These are phyloP conservation scores for Centrapalus pauciflorus DNA, from an alignment of 129 eudicot genomes.

Conservation along the genomic window DNA sequence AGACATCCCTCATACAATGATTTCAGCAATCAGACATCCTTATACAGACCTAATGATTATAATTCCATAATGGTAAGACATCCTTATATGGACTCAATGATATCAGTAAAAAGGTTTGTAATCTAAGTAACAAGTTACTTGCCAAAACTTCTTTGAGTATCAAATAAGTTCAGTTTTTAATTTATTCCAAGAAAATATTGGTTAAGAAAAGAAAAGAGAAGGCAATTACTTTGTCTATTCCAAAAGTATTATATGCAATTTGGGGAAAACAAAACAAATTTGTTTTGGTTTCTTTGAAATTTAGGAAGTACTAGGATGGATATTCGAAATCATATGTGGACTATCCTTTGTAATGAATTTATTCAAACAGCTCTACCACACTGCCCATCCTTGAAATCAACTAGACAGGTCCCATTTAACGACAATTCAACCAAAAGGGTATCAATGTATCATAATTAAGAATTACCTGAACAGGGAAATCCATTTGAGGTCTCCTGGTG, in stretches of 20 bases:
- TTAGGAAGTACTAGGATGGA: neutral
- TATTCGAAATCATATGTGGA: neutral
- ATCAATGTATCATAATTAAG: neutral
- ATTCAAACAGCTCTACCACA: neutral
- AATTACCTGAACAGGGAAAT: slow-evolving; percentile 91
- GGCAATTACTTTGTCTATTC: neutral
- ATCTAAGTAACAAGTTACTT: neutral
- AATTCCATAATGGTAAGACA: neutral
- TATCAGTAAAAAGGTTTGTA: neutral
- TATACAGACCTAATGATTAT: no score
- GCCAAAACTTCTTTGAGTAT: neutral
- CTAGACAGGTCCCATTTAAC: neutral
- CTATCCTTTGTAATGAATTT: neutral
- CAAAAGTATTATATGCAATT: neutral
- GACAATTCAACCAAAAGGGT: neutral
- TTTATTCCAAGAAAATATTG: neutral
- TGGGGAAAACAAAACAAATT: neutral
- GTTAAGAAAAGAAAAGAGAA: neutral
- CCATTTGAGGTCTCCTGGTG: slow-evolving; percentile 92
- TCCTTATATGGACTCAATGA: neutral
- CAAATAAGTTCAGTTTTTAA: neutral
- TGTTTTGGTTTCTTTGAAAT: neutral
- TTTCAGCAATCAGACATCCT: no score
- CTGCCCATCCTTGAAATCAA: neutral
- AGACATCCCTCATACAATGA: neutral